Percentiles rank a stretch among this genome's conserved stretches.
Evolutionary conservation across 108 stramenopile genomes (phyloP).

Genomic region (Pelagomonas calceolata): DNA sequence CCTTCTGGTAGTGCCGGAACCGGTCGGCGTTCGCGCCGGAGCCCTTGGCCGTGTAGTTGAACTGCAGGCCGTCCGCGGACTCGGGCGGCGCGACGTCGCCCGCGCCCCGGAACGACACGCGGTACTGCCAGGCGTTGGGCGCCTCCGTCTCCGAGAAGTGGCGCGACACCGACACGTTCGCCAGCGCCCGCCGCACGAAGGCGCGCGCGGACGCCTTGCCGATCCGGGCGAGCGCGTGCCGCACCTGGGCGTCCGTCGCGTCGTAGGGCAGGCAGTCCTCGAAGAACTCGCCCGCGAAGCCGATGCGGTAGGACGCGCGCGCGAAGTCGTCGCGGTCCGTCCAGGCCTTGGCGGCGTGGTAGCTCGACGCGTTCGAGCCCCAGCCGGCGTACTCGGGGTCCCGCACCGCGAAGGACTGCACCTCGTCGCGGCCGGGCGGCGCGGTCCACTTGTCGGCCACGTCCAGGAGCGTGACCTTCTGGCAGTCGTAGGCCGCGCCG

Average conservation of each 20-base stretch:
- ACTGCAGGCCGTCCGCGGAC: not conserved
- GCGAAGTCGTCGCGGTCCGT: too few species aligned
- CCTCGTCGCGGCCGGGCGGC: slow-evolving; percentile 39
- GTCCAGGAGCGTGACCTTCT: slow-evolving; percentile 37
- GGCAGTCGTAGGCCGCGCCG: slow-evolving; percentile 32
- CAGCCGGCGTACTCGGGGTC: slow-evolving; percentile 35
- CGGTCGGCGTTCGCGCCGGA: too few species aligned
- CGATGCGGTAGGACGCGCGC: too few species aligned
- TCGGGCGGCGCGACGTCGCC: slow-evolving; percentile 14
- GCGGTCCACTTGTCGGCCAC: slow-evolving; percentile 17
- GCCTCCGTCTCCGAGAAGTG: not conserved
- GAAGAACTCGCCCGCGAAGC: not conserved
- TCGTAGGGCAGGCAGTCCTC: slow-evolving; percentile 39
- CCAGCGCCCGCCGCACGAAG: too few species aligned
- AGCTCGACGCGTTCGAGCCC: too few species aligned
- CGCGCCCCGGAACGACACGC: slow-evolving; percentile 38
- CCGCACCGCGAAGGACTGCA: slow-evolving; percentile 36
- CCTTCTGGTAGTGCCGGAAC: not conserved
- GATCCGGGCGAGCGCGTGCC: too few species aligned
- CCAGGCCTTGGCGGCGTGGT: too few species aligned
- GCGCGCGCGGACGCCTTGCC: too few species aligned
- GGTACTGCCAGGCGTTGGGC: slow-evolving; percentile 24
- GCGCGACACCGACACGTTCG: too few species aligned
- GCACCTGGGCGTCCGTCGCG: slow-evolving; percentile 21
- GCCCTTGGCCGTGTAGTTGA: not conserved